Percentiles rank a stretch among this genome's conserved stretches.
These are phyloP conservation scores for Massariosphaeria phaeospora DNA, from an alignment of 495 filamentous ascomycete species.

Conservation along the genomic window DNA sequence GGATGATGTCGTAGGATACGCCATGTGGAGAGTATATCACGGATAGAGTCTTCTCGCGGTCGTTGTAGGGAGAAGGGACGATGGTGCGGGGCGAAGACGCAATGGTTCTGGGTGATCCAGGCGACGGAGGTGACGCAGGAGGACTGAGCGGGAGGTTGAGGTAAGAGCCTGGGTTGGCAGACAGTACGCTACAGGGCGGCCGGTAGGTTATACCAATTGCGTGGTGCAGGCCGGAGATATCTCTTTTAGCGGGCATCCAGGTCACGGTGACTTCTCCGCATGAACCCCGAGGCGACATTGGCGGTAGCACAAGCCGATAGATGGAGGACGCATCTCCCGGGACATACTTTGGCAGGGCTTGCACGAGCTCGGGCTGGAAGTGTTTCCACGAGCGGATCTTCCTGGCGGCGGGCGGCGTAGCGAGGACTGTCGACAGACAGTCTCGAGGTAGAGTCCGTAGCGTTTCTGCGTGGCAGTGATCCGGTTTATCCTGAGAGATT, in stretches of 20 bases:
- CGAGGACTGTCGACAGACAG: conserved; percentile 57
- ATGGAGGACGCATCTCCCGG: conserved; percentile 43
- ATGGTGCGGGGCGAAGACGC: conserved; percentile 27
- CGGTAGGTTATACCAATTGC: conserved; percentile 69
- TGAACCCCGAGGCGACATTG: conserved; percentile 43
- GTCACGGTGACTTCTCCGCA: conserved; percentile 62
- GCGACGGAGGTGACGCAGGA: conserved; percentile 32
- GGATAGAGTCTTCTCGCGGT: conserved; percentile 44
- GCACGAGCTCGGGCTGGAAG: conserved; percentile 53
- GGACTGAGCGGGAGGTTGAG: conserved; percentile 33
- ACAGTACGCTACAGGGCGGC: conserved; percentile 46
- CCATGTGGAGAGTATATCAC: conserved; percentile 62
- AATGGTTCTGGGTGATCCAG: conserved; percentile 24
- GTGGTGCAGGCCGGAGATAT: conserved; percentile 57
- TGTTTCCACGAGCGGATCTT: conserved; percentile 60
- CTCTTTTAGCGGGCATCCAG: conserved; percentile 56
- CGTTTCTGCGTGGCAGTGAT: conserved; percentile 67
- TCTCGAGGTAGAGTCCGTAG: conserved; percentile 54
- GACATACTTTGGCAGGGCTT: conserved; percentile 49
- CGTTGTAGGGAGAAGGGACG: conserved; percentile 25
- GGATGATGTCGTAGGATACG: conserved; percentile 46
- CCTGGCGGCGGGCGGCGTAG: conserved; percentile 57
- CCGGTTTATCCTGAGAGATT: conserved; percentile 63
- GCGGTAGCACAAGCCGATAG: conserved; percentile 47
- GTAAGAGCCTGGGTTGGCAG: conserved; percentile 29